Evolutionary conservation across 129 eudicot genomes (phyloP).

Genomic region (Pseudognaphalium luteoalbum): DNA sequence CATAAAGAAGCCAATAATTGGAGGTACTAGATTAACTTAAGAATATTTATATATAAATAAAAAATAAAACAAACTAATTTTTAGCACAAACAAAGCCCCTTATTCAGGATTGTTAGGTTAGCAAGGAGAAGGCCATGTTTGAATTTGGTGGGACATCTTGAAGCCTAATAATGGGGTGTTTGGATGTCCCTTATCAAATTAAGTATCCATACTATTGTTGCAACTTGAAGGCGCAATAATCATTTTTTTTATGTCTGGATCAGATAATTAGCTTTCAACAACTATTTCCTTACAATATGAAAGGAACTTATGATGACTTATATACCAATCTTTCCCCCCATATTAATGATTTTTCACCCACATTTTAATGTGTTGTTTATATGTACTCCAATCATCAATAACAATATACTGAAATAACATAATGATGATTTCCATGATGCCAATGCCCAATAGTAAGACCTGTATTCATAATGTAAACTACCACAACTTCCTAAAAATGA

Average conservation of each 20-base stretch:
- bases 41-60: neutral
- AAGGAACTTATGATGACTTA: too few relatives aligned
- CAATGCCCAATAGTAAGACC: constrained; percentile 6
- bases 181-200: neutral
- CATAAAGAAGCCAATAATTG: neutral
- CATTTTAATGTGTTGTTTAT: too few relatives aligned
- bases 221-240: neutral
- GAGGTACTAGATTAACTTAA: neutral
- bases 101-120: neutral
- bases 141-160: too few relatives aligned
- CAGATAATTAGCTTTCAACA: neutral
- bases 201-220: neutral
- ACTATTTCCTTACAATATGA: neutral
- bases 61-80: neutral
- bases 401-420: too few relatives aligned
- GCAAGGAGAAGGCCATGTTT: neutral
- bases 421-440: too few relatives aligned
- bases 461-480: neutral
- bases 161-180: too few relatives aligned
- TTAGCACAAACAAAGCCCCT: neutral
- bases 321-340: too few relatives aligned
- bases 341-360: too few relatives aligned
- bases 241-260: neutral
- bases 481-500: neutral
- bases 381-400: too few relatives aligned